These are phyloP conservation scores for Centaurea solstitialis DNA, from an alignment of 129 eudicot species.

Conservation along the genomic window DNA sequence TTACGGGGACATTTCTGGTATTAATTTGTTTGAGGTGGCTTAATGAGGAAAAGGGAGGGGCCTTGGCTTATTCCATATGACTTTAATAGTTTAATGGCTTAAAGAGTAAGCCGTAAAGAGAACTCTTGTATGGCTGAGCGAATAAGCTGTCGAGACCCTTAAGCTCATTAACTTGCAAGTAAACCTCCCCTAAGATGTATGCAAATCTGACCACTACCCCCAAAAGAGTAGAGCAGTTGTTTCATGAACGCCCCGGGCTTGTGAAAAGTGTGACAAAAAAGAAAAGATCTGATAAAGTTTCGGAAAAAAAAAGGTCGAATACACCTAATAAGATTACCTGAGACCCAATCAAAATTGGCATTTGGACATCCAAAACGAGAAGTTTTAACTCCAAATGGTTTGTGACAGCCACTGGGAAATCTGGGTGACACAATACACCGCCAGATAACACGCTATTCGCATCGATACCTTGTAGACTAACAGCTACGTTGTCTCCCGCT, in stretches of 20 bases:
- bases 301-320: too few relatives aligned
- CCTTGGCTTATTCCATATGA: not conserved
- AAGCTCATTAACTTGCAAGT: not conserved
- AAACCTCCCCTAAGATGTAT: not conserved
- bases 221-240: not conserved
- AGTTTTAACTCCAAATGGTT: slow-evolving; percentile 81
- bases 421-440: slow-evolving; percentile 93
- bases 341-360: slow-evolving; percentile 82
- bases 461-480: slow-evolving; percentile 82
- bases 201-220: not conserved
- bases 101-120: not conserved
- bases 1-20: not conserved
- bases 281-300: not conserved
- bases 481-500: slow-evolving; percentile 90
- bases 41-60: not conserved
- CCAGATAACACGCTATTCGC: slow-evolving; percentile 61
- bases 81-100: not conserved
- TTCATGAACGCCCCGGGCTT: not conserved
- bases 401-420: slow-evolving; percentile 74
- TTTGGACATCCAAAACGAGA: slow-evolving; percentile 67
- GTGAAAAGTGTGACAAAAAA: not conserved
- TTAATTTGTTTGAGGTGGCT: not conserved
- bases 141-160: not conserved
- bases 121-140: not conserved
- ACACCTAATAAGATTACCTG: slow-evolving; percentile 48